Evolutionary conservation across 2,329 filamentous ascomycete genomes (phyloP).

Genomic region (Dryadomyces quercus-mongolicae): DNA sequence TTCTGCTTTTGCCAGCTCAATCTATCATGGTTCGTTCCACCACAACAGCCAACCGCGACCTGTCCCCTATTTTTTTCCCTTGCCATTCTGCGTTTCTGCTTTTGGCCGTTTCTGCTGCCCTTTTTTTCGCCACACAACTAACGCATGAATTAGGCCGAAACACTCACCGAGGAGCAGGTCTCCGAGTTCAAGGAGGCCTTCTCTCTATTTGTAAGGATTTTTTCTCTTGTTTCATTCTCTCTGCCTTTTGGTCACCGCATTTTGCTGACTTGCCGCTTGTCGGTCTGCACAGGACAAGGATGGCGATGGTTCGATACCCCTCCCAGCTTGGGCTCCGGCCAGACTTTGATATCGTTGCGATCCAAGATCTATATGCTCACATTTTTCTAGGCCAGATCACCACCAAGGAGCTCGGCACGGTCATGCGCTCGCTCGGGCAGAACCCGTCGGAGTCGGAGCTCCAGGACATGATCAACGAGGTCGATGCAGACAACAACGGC

Average conservation of each 20-base stretch:
- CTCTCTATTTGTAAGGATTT: conserved; percentile 85
- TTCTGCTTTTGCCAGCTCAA: not conserved
- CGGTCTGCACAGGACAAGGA: conserved; percentile 14
- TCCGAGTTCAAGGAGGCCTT: conserved; percentile 99
- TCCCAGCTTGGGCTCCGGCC: not conserved
- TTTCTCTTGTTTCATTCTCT: not conserved
- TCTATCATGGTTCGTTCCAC: not conserved
- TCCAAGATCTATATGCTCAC: too few species aligned
- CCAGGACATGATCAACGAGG: conserved; percentile 91
- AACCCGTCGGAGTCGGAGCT: conserved; percentile 84
- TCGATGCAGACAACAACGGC: conserved; percentile 85
- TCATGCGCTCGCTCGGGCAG: conserved; percentile 83
- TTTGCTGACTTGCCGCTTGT: not conserved
- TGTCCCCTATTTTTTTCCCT: not conserved
- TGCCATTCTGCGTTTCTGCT: not conserved
- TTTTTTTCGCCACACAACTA: not conserved
- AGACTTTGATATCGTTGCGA: too few species aligned
- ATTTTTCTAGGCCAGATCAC: conserved; percentile 64
- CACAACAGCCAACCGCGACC: not conserved
- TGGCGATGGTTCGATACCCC: conserved; percentile 15
- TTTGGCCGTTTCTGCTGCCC: not conserved
- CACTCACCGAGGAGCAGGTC: conserved; percentile 98
- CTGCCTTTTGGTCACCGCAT: not conserved
- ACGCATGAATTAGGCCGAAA: conserved; percentile 60
- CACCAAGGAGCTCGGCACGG: conserved; percentile 79